Base-by-base conservation (phyloP, 345 rosid genomes). In the Aquilaria malaccensis region DNA sequence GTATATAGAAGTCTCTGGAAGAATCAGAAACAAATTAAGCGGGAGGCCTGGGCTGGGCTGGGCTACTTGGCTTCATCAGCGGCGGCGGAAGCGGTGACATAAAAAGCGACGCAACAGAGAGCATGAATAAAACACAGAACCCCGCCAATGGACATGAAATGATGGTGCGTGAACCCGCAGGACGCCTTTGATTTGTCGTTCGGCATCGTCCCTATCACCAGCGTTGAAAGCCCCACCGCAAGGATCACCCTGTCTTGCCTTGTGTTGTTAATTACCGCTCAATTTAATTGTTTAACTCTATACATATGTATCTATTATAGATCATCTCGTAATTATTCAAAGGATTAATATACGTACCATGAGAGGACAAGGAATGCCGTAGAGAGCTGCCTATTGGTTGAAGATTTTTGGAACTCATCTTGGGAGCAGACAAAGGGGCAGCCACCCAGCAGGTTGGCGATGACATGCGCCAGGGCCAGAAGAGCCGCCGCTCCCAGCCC, bases 81-180 rank as follows among this genome's bases (percentile, higher is more conserved):
- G 50, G 83, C 85, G 12, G 96, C 87, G 63, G 81, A 80, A 73
- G 97, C 83, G 68, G 96, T 79, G 66, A 90, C 90, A 77, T 87
- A 86, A 70, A 81, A 88, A 9, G 87, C 95, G 32, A 94, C 86
- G 56, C 81, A 72, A 56, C 88, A 90, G 49, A 94, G 83, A 9
- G 77, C 96, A 65, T 94, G 99, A 13, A 88, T 87, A 71, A 94
- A 94, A 69, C 97, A 90, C 59, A 78, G 51, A 71, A 94, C 80
- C 64, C 97, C 99, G 74, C 99, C 97, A 32, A 86, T 82, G 2
- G 97, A 87, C 51, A 94, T 79, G 60, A 83, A 84, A 78, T 86
- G 96, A 61, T 83, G 99, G 71, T 90, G 92, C 67, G 91, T 60
- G 81, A 88, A 80, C 31, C 99, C 99, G 58, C 99, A 90, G 3